A percentile compares a stretch with the other conserved stretches of the same genome.
Conservation (phyloP, 768 basidiomycete species). For the Mrakia blollopis region DNA sequence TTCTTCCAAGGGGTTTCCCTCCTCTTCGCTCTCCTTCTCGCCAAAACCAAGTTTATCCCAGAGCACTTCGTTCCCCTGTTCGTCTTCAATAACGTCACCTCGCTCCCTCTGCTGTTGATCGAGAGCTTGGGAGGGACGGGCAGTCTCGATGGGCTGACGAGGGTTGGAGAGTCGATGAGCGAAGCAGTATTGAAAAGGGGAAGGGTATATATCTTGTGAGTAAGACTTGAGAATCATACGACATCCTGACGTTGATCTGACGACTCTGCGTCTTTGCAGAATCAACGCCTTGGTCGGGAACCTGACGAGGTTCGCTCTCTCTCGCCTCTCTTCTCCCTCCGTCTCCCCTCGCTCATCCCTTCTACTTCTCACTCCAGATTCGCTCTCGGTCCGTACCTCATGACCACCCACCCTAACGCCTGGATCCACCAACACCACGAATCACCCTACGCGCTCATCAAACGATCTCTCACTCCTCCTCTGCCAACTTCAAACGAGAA, state of each 20-base stretch:
- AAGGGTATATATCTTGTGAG: constrained; percentile 39
- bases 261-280: too few relatives aligned
- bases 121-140: constrained; percentile 39
- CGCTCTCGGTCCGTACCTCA: constrained; percentile 27
- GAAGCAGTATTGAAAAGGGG: constrained; percentile 37
- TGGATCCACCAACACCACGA: not conserved
- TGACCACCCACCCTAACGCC: not conserved
- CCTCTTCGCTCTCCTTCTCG: constrained; percentile 36
- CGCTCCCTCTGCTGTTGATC: constrained; percentile 42
- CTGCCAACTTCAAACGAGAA: not conserved
- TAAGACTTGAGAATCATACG: not conserved
- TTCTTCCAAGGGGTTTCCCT: constrained; percentile 42
- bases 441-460: not conserved
- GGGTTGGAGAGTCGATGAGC: constrained; percentile 20
- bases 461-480: not conserved
- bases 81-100: constrained; percentile 45
- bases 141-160: constrained; percentile 37
- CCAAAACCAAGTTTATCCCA: constrained; percentile 23
- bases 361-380: constrained; percentile 1
- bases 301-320: constrained; percentile 38
- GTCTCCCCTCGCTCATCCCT: too few relatives aligned
- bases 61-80: constrained; percentile 36
- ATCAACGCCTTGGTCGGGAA: constrained; percentile 44
- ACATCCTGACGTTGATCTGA: not conserved
- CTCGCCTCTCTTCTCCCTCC: not conserved